Evolutionary conservation across 768 basidiomycete species (phyloP).

Genomic region (Dioszegia aurantiaca): DNA sequence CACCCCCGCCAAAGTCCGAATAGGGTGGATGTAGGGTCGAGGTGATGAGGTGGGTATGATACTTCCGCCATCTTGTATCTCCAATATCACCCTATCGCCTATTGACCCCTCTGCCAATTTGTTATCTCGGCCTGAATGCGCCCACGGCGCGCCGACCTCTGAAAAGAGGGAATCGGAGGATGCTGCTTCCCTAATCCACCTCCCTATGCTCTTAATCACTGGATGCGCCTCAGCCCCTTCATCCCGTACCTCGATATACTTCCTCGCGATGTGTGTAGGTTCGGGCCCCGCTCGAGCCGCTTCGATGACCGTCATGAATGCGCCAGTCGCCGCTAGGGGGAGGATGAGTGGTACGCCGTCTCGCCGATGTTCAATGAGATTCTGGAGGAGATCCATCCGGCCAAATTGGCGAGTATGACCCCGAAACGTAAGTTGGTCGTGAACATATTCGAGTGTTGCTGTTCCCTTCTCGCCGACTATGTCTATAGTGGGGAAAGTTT

Average conservation of each 20-base stretch:
- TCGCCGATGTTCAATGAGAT: constrained; percentile 15
- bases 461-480: constrained; percentile 13
- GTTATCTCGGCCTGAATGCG: constrained; percentile 4
- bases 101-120: background rate
- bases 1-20: constrained; percentile 11
- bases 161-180: constrained; percentile 15
- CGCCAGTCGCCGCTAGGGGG: constrained; percentile 8
- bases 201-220: constrained; percentile 14
- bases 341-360: constrained; percentile 2
- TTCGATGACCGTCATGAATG: constrained; percentile 19
- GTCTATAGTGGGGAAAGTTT: constrained; percentile 7
- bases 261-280: constrained; percentile 14
- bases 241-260: constrained; percentile 1
- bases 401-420: background rate
- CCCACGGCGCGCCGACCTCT: constrained; percentile 19
- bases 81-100: constrained; percentile 4
- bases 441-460: constrained; percentile 8
- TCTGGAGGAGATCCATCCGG: constrained; percentile 11
- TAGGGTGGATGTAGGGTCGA: constrained; percentile 17
- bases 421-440: background rate
- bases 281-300: background rate
- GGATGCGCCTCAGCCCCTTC: constrained; percentile 4
- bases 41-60: constrained; percentile 14
- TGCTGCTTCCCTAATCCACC: constrained; percentile 10
- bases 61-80: constrained; percentile 13